Conservation (phyloP, 2,329 filamentous ascomycete genomes). For the Fusarium sp. region DNA sequence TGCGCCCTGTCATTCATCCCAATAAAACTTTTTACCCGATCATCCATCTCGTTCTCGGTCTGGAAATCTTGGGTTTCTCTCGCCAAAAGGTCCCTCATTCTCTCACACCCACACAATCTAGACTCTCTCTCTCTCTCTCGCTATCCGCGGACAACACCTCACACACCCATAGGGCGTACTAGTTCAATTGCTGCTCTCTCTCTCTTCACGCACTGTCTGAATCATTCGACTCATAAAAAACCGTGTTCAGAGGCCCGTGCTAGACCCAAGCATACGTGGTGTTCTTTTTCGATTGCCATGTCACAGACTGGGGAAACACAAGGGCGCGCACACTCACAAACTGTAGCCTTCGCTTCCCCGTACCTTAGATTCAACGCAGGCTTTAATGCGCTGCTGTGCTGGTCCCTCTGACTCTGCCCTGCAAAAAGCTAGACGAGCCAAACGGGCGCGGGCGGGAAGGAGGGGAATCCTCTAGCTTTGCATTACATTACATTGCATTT, state of each 20-base stretch:
- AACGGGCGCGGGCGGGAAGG: neutral
- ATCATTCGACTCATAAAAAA: neutral
- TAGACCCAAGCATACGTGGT: conserved; percentile 37
- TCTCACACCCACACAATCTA: neutral
- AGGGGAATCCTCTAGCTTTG: neutral
- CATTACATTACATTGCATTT: conserved; percentile 7
- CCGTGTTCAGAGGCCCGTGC: conserved; percentile 1
- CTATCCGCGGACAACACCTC: neutral
- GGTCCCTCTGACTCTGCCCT: conserved; percentile 9
- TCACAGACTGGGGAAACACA: neutral
- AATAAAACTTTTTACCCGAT: neutral
- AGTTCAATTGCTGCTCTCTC: neutral
- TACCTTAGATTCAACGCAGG: neutral
- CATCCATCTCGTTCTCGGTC: neutral
- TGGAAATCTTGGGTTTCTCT: neutral
- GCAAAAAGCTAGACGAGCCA: conserved; percentile 1
- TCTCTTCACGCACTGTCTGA: neutral
- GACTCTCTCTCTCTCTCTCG: neutral
- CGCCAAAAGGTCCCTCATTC: neutral
- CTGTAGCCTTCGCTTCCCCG: neutral
- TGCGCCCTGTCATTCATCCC: neutral
- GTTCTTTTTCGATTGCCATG: conserved; percentile 5
- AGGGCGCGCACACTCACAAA: neutral
- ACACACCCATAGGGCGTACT: neutral
- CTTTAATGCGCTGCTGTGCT: conserved; percentile 26